Conservation (phyloP, 441 rosid genomes). For the Populus hybrid region DNA sequence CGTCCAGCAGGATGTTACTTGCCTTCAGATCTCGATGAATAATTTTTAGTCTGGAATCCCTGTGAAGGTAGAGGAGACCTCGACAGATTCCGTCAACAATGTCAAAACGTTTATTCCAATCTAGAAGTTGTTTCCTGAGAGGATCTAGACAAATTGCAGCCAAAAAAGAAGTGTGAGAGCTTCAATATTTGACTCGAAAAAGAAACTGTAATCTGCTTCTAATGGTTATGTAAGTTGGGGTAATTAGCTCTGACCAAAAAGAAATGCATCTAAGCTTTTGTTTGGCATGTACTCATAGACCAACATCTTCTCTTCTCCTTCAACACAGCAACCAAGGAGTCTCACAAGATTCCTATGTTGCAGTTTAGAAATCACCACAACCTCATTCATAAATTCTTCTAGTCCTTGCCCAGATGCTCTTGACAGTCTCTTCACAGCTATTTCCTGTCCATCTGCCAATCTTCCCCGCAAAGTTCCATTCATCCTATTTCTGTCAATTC, state of each 20-base stretch:
- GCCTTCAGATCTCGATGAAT: slow-evolving; percentile 6
- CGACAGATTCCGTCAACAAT: not conserved
- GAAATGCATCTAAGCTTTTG: slow-evolving; percentile 40
- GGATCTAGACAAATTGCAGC: not conserved
- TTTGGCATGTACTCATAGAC: no score
- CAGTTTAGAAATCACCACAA: slow-evolving; percentile 44
- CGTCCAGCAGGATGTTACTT: not conserved
- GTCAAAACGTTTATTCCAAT: not conserved
- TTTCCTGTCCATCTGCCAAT: slow-evolving; percentile 8
- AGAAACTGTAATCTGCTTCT: not conserved
- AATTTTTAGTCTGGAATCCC: not conserved
- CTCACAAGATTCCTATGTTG: slow-evolving; percentile 54
- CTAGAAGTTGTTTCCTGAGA: not conserved
- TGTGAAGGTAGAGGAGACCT: slow-evolving; percentile 2
- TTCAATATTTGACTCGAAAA: not conserved
- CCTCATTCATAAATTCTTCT: slow-evolving; percentile 42
- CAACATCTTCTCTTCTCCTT: no score
- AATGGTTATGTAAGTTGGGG: no score
- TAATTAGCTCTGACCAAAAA: slow-evolving; percentile 18
- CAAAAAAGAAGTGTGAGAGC: slow-evolving; percentile 16
- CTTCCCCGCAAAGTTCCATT: no score
- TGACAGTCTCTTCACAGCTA: slow-evolving; percentile 37
- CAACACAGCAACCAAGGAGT: slow-evolving; percentile 19
- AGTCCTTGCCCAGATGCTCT: slow-evolving; percentile 31
- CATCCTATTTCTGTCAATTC: no score